A percentile compares a stretch with the other conserved stretches of the same genome.
phyloP scores from a whole-genome alignment of 768 basidiomycete genomes.

The Pleurotus giganteus region DNA sequence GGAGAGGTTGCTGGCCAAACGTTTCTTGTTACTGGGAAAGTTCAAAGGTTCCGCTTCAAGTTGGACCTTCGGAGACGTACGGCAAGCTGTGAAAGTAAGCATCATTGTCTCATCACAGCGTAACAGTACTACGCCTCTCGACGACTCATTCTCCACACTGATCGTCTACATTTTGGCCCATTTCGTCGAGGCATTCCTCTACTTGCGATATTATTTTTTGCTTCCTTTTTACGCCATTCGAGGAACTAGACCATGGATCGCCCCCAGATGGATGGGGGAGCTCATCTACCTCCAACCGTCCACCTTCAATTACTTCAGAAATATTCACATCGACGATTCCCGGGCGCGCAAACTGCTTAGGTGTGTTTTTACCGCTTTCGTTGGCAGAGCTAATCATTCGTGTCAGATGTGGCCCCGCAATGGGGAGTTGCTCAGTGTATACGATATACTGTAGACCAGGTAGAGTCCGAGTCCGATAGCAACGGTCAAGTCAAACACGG shows the following conservation, averaged over 20 bases:
- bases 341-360: slow-evolving; percentile 30
- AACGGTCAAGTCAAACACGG: too few species aligned
- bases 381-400: too few species aligned
- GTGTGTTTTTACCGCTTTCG: too few species aligned
- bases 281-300: slow-evolving; percentile 29
- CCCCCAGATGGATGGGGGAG: slow-evolving; percentile 29
- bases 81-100: slow-evolving; percentile 29
- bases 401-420: too few species aligned
- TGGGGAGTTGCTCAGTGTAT: slow-evolving; percentile 30
- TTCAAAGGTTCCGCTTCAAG: too few species aligned
- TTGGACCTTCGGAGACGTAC: slow-evolving; percentile 27
- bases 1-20: slow-evolving; percentile 27
- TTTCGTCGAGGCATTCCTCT: slow-evolving; percentile 26
- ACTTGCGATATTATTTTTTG: slow-evolving; percentile 27
- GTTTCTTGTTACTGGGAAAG: slow-evolving; percentile 32
- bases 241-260: slow-evolving; percentile 18
- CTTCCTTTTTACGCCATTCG: slow-evolving; percentile 17
- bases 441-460: slow-evolving; percentile 30
- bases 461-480: slow-evolving; percentile 25
- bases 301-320: slow-evolving; percentile 27
- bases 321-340: slow-evolving; percentile 31
- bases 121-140: slow-evolving; percentile 27
- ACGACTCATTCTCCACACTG: slow-evolving; percentile 25
- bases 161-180: slow-evolving; percentile 29
- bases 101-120: slow-evolving; percentile 5